These are phyloP conservation scores for Suhomyces terraborum DNA, from an alignment of 1,139 yeast genomes.

Conservation along the genomic window DNA sequence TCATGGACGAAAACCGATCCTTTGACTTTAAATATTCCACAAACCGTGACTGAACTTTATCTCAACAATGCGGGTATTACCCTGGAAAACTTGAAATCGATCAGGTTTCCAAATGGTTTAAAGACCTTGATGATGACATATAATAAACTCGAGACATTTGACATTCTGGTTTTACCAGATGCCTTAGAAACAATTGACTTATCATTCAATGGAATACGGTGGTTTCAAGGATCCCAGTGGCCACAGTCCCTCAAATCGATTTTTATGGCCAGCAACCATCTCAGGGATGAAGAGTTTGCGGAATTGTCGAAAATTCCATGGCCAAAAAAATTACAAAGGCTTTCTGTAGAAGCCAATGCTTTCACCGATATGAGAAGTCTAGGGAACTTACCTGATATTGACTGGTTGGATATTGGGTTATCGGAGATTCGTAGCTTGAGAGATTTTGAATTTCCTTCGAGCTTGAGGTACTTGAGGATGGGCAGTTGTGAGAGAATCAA, in stretches of 20 bases:
- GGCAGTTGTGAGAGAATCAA: conserved; percentile 18
- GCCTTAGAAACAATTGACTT: conserved; percentile 34
- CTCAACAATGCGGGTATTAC: conserved; percentile 35
- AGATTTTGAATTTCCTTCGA: conserved; percentile 16
- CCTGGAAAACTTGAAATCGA: conserved; percentile 15
- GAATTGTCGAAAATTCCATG: conserved; percentile 24
- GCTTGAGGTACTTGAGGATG: conserved; percentile 19
- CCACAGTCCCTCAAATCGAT: conserved; percentile 30
- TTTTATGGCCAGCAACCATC: conserved; percentile 27
- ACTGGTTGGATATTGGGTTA: conserved; percentile 8
- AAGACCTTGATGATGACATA: conserved; percentile 39
- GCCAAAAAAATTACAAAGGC: conserved; percentile 28
- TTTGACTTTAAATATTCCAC: conserved; percentile 24
- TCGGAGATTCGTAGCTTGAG: neutral
- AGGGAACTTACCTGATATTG: conserved; percentile 25
- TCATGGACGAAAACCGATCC: conserved; percentile 35
- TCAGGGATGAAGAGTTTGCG: conserved; percentile 23
- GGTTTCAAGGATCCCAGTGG: conserved; percentile 26
- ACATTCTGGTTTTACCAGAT: conserved; percentile 28
- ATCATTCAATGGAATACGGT: conserved; percentile 25
- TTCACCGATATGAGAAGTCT: conserved; percentile 24
- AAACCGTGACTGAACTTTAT: conserved; percentile 27
- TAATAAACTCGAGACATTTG: conserved; percentile 27
- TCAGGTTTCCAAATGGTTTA: conserved; percentile 26
- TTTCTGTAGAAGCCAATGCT: conserved; percentile 30